These are phyloP conservation scores for Paulinella micropora DNA, from an alignment of 78 protist species.

Conservation along the genomic window DNA sequence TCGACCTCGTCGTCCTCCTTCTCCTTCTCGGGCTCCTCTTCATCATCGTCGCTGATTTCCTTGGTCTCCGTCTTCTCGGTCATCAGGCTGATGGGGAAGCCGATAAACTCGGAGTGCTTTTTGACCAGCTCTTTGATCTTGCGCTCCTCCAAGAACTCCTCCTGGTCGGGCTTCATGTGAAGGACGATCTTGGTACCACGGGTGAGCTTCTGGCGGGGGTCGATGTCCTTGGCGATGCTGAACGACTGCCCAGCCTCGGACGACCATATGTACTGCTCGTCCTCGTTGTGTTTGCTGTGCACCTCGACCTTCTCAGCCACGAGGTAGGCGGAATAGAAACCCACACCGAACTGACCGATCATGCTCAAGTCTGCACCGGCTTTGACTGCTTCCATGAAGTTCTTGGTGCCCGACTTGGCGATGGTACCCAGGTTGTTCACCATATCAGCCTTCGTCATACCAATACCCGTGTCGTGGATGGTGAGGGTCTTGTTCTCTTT, in stretches of 20 bases:
- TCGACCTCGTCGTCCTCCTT: conserved; percentile 63
- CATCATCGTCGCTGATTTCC: conserved; percentile 58
- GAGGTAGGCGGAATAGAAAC: conserved; percentile 99
- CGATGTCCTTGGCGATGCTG: conserved; percentile 65
- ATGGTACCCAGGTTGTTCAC: conserved; percentile 96
- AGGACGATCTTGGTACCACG: conserved; percentile 93
- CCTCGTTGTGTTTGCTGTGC: conserved; percentile 92
- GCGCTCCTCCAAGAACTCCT: conserved; percentile 85
- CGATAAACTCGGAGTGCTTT: conserved; percentile 99
- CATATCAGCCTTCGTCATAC: conserved; percentile 98
- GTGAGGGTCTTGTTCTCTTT: conserved; percentile 71
- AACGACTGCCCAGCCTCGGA: conserved; percentile 93
- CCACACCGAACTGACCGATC: conserved; percentile 99
- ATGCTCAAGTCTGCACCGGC: conserved; percentile 91
- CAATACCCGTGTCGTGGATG: conserved; percentile 94
- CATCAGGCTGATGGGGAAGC: conserved; percentile 85
- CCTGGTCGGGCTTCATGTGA: conserved; percentile 94
- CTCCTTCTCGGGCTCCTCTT: conserved; percentile 44
- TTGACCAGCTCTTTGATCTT: conserved; percentile 86
- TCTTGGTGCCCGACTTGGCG: conserved; percentile 96
- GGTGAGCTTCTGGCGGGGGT: conserved; percentile 51
- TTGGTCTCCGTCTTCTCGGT: conserved; percentile 54
- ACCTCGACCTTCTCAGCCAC: conserved; percentile 94
- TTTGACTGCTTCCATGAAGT: conserved; percentile 86
- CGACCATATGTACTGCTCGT: conserved; percentile 95